Evolutionary conservation across 2,329 filamentous ascomycete genomes (phyloP).

Genomic region (Sclerotinia nivalis): DNA sequence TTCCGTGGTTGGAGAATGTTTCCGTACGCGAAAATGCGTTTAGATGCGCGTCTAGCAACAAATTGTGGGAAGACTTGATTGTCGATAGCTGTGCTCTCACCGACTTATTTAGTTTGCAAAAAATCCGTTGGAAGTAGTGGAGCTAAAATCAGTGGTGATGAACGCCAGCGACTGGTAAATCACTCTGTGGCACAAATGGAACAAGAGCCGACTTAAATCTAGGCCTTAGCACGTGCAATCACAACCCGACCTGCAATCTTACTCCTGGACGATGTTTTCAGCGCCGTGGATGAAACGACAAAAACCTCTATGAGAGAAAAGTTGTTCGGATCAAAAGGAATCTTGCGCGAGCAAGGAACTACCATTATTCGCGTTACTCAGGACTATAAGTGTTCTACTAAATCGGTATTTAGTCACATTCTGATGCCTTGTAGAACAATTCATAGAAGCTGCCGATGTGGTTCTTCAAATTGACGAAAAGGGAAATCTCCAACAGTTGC

Average conservation of each 20-base stretch:
- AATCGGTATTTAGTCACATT: background rate
- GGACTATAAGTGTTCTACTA: background rate
- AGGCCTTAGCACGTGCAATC: slow-evolving; percentile 43
- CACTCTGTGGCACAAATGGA: slow-evolving; percentile 28
- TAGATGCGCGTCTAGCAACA: background rate
- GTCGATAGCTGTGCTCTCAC: background rate
- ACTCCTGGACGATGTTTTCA: slow-evolving; percentile 36
- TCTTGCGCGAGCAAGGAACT: slow-evolving; percentile 34
- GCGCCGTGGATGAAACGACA: slow-evolving; percentile 32
- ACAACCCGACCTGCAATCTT: slow-evolving; percentile 25
- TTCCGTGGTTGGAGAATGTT: slow-evolving; percentile 47
- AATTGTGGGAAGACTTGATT: background rate
- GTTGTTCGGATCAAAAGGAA: slow-evolving; percentile 24
- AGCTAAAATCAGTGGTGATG: slow-evolving; percentile 38
- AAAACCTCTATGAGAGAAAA: slow-evolving; percentile 25
- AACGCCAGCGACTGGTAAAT: slow-evolving; percentile 30
- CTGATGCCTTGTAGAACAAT: background rate
- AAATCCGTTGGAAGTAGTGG: slow-evolving; percentile 38
- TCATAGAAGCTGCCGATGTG: slow-evolving; percentile 25
- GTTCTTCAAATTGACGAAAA: slow-evolving; percentile 42
- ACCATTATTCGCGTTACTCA: slow-evolving; percentile 42
- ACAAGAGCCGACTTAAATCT: background rate
- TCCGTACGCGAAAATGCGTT: slow-evolving; percentile 35
- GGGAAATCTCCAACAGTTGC: slow-evolving; percentile 44
- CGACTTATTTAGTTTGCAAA: slow-evolving; percentile 32